These are phyloP conservation scores for Cutaneotrichosporon cutaneum DNA, from an alignment of 1,284 basidiomycete genomes.

Conservation along the genomic window DNA sequence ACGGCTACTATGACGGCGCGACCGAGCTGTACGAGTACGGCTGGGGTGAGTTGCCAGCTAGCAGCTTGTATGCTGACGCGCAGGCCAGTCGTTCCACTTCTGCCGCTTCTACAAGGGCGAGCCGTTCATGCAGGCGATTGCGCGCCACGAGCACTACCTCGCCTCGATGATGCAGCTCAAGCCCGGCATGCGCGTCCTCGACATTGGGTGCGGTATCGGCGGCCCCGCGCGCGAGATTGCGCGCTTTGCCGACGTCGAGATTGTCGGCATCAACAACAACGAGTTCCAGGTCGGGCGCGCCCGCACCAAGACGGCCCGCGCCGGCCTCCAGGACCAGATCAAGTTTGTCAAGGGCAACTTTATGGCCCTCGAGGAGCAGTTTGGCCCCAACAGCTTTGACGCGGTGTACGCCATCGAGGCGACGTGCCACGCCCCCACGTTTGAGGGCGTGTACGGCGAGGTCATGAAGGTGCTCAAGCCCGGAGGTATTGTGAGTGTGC, in stretches of 20 bases:
- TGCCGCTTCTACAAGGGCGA: conserved; percentile 97
- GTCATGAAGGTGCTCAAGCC: conserved; percentile 95
- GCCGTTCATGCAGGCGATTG: conserved; percentile 74
- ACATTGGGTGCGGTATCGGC: conserved; percentile 97
- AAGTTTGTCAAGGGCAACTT: conserved; percentile 89
- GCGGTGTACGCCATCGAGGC: conserved; percentile 99
- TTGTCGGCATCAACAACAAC: conserved; percentile 95
- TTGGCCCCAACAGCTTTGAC: conserved; percentile 92
- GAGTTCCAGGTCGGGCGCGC: conserved; percentile 90
- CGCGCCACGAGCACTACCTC: conserved; percentile 98
- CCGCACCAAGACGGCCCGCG: conserved; percentile 74
- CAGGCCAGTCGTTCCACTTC: conserved; percentile 88
- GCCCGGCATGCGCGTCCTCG: conserved; percentile 91
- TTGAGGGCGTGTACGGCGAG: conserved; percentile 92
- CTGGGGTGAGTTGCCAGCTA: conserved; percentile 35
- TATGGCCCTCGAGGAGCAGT: conserved; percentile 89
- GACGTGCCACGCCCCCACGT: conserved; percentile 92
- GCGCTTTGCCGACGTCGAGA: conserved; percentile 79
- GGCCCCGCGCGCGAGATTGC: conserved; percentile 96
- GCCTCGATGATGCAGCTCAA: conserved; percentile 76
- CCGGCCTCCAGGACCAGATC: conserved; percentile 74
- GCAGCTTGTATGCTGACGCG: background rate
- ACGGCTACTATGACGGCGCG: conserved; percentile 93
- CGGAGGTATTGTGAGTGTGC: conserved; percentile 85
- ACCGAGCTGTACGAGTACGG: conserved; percentile 97